These are phyloP conservation scores for Comarum palustre DNA, from an alignment of 306 rosid species.

Conservation along the genomic window DNA sequence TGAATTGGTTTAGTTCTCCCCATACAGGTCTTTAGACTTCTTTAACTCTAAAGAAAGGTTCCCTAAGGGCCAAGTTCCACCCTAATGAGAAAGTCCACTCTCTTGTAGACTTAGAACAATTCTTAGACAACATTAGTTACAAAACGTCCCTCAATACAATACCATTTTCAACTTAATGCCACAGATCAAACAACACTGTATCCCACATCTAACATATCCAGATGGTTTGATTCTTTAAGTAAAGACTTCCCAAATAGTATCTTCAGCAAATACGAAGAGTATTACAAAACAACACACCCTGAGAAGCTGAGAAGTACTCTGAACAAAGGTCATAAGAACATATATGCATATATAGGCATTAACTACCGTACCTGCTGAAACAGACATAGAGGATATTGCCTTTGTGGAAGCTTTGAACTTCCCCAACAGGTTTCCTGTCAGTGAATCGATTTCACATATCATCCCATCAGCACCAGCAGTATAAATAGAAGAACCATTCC, in stretches of 20 bases:
- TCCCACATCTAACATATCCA: background rate
- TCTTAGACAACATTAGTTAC: background rate
- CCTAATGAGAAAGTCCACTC: too few species aligned
- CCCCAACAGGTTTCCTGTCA: conserved; percentile 28
- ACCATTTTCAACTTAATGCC: background rate
- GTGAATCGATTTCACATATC: conserved; percentile 59
- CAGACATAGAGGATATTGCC: conserved; percentile 68
- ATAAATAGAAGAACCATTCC: conserved; percentile 47
- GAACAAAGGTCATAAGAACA: background rate
- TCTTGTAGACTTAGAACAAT: background rate
- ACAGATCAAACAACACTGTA: background rate
- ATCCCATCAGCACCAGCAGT: conserved; percentile 88
- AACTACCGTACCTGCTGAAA: conserved; percentile 58
- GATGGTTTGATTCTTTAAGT: background rate
- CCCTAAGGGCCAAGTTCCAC: too few species aligned
- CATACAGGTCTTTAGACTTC: too few species aligned
- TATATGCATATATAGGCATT: too few species aligned
- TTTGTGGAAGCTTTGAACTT: conserved; percentile 81
- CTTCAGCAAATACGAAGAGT: background rate
- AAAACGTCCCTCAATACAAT: background rate
- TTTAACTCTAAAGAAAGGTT: too few species aligned
- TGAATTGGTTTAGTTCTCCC: too few species aligned
- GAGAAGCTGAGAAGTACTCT: background rate
- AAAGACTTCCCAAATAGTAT: background rate
- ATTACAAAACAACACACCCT: background rate